Evolutionary conservation across 148 eudicot genomes (phyloP).

Genomic region (Dysphania ambrosioides): DNA sequence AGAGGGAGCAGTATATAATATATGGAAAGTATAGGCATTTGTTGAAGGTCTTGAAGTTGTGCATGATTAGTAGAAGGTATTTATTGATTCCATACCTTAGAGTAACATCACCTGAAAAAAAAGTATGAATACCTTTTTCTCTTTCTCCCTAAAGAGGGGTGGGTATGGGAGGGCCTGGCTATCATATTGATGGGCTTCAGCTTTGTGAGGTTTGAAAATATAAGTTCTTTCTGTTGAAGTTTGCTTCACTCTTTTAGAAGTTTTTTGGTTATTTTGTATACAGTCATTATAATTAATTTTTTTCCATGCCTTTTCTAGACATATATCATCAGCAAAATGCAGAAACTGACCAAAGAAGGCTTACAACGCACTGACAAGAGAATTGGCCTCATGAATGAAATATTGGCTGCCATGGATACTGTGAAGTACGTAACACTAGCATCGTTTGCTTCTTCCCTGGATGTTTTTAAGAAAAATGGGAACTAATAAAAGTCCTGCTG

Average conservation of each 20-base stretch:
- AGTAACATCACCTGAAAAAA: not conserved
- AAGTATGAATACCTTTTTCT: too few species aligned
- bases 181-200: not conserved
- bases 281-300: not conserved
- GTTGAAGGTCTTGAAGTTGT: not conserved
- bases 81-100: not conserved
- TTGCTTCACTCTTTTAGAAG: not conserved
- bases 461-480: slow-evolving; percentile 7
- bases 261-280: not conserved
- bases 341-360: slow-evolving; percentile 31
- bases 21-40: not conserved
- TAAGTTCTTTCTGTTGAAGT: not conserved
- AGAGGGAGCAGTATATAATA: not conserved
- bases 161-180: not conserved
- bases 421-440: slow-evolving; percentile 64
- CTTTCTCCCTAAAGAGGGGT: not conserved
- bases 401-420: slow-evolving; percentile 95
- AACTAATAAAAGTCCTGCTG: slow-evolving; percentile 13
- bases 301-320: not conserved
- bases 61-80: not conserved
- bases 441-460: not conserved
- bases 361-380: slow-evolving; percentile 52
- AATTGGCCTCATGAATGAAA: slow-evolving; percentile 97
- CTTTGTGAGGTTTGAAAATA: not conserved
- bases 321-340: slow-evolving; percentile 30